These are phyloP conservation scores for Galeopsis tetrahit DNA, from an alignment of 257 asterid genomes.

Conservation along the genomic window DNA sequence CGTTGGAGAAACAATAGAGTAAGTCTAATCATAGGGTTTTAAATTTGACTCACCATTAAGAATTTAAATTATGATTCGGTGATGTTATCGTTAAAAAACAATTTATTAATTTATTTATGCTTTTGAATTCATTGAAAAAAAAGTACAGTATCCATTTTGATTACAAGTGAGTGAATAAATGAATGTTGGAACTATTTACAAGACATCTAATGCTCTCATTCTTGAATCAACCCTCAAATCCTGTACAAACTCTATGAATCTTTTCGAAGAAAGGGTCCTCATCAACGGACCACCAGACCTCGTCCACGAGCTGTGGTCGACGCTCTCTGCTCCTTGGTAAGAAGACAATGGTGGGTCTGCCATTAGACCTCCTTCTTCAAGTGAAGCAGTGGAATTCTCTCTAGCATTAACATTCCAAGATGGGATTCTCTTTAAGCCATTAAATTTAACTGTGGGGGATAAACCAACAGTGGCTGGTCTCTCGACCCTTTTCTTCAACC, in stretches of 20 bases:
- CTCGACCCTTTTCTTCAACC: slow-evolving; percentile 72
- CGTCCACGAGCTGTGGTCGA: slow-evolving; percentile 75
- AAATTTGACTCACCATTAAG: too few species aligned
- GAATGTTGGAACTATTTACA: too few species aligned
- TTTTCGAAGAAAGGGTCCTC: slow-evolving; percentile 89
- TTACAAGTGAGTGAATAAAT: too few species aligned
- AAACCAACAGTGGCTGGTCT: slow-evolving; percentile 63
- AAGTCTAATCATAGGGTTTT: too few species aligned
- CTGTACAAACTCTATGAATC: slow-evolving; percentile 74
- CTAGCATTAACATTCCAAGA: slow-evolving; percentile 91
- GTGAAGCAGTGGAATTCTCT: slow-evolving; percentile 85
- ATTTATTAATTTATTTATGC: too few species aligned
- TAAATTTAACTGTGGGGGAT: slow-evolving; percentile 53
- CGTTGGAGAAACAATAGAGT: too few species aligned
- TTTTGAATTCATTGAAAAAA: too few species aligned
- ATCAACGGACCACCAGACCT: slow-evolving; percentile 95
- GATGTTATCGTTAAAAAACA: too few species aligned
- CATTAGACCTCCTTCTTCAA: slow-evolving; percentile 59
- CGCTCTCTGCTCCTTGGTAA: slow-evolving; percentile 58
- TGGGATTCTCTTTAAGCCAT: slow-evolving; percentile 74
- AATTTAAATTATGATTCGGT: too few species aligned
- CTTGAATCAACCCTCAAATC: slow-evolving; percentile 54
- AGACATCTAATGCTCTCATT: not conserved
- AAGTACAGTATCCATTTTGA: too few species aligned
- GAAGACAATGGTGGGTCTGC: slow-evolving; percentile 34